phyloP scores from a whole-genome alignment of 163 green algal genomes.

The Chlamydomonas reinhardtii region DNA sequence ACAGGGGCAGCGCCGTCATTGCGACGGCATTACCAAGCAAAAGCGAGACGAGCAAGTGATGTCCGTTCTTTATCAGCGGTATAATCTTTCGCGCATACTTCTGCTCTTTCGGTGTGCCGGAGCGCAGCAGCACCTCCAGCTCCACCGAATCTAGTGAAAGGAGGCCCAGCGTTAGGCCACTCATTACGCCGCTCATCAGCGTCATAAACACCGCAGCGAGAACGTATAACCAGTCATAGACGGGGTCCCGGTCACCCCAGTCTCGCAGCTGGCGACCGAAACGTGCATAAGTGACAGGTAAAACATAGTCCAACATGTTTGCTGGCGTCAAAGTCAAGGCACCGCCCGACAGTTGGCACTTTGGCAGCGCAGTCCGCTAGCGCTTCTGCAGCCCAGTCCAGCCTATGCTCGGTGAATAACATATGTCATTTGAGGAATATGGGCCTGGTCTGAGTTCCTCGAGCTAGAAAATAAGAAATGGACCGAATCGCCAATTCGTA shows the following conservation, averaged over 20 bases:
- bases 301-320: not conserved
- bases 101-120: conserved; percentile 61
- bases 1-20: conserved; percentile 69
- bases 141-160: conserved; percentile 88
- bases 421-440: too few species aligned
- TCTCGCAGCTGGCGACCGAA: not conserved
- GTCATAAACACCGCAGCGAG: conserved; percentile 60
- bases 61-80: conserved; percentile 76
- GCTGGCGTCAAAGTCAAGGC: not conserved
- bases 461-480: too few species aligned
- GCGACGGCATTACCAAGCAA: conserved; percentile 90
- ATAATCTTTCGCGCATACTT: conserved; percentile 58
- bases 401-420: too few species aligned
- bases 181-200: conserved; percentile 83
- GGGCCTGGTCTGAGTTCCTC: too few species aligned
- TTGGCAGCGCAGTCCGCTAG: too few species aligned
- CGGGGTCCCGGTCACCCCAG: conserved; percentile 43
- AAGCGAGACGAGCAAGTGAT: conserved; percentile 92
- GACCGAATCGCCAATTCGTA: too few species aligned
- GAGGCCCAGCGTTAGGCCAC: conserved; percentile 86
- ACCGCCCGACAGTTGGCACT: not conserved
- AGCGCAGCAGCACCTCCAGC: conserved; percentile 83
- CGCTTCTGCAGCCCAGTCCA: too few species aligned
- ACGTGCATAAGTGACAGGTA: not conserved
- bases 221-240: conserved; percentile 19